phyloP scores from a whole-genome alignment of 805 yeast species.

The Metschnikowia similis region DNA sequence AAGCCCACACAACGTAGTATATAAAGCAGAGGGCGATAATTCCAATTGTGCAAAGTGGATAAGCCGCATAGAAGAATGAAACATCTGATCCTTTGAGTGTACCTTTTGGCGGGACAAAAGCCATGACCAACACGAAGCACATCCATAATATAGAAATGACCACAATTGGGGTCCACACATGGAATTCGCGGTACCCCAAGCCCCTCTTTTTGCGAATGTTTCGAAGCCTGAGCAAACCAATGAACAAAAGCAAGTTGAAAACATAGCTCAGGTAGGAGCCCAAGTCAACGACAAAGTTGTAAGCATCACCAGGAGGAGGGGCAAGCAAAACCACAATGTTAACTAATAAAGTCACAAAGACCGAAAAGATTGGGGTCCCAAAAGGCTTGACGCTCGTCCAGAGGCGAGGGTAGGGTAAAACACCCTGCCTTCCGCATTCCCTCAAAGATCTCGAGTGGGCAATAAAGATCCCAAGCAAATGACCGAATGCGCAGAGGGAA shows the following conservation, averaged over 20 bases:
- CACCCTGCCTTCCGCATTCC: constrained; percentile 33
- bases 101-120: constrained; percentile 41
- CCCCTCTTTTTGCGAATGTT: constrained; percentile 24
- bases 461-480: constrained; percentile 24
- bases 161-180: constrained; percentile 24
- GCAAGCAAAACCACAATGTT: constrained; percentile 26
- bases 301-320: constrained; percentile 35
- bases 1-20: constrained; percentile 37
- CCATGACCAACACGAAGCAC: constrained; percentile 37
- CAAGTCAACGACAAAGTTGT: constrained; percentile 29
- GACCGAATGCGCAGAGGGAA: constrained; percentile 31
- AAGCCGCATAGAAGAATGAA: constrained; percentile 40
- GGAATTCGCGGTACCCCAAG: constrained; percentile 15
- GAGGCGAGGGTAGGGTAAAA: constrained; percentile 24
- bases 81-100: constrained; percentile 39
- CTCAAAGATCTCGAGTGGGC: constrained; percentile 30
- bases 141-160: constrained; percentile 30
- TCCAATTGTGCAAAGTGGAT: constrained; percentile 37
- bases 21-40: constrained; percentile 26
- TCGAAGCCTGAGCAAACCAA: constrained; percentile 26
- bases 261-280: constrained; percentile 28
- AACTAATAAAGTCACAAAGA: constrained; percentile 22
- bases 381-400: constrained; percentile 31
- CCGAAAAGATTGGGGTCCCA: constrained; percentile 28
- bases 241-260: constrained; percentile 24